A percentile compares a stretch with the other conserved stretches of the same genome.
phyloP scores from a whole-genome alignment of 768 basidiomycete genomes.

The Pholiota molesta region DNA sequence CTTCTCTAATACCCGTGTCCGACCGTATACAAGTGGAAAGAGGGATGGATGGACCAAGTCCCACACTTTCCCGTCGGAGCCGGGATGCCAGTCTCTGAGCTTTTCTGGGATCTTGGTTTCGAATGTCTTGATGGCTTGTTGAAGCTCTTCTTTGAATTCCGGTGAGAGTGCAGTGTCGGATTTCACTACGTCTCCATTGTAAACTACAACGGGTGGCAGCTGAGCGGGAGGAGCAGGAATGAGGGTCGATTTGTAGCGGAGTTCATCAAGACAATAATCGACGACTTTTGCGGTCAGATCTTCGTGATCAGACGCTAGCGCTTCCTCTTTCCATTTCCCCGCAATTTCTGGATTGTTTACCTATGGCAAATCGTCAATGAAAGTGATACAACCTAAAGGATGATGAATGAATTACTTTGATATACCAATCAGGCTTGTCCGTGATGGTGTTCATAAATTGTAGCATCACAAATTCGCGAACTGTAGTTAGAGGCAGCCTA shows the following conservation, averaged over 20 bases:
- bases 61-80: conserved; percentile 43
- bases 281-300: conserved; percentile 30
- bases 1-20: conserved; percentile 25
- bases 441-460: conserved; percentile 38
- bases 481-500: conserved; percentile 25
- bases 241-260: conserved; percentile 25
- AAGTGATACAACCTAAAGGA: background rate
- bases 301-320: conserved; percentile 6
- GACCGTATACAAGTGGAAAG: conserved; percentile 41
- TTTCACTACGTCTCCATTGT: conserved; percentile 31
- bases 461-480: conserved; percentile 37
- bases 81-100: conserved; percentile 49
- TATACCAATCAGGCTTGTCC: conserved; percentile 36
- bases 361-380: conserved; percentile 10
- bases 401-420: conserved; percentile 25
- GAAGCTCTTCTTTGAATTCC: conserved; percentile 26
- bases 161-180: conserved; percentile 35
- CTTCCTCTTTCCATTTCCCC: conserved; percentile 30
- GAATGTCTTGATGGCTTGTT: conserved; percentile 29
- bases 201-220: conserved; percentile 24
- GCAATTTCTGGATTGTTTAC: conserved; percentile 25
- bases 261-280: conserved; percentile 29
- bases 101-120: conserved; percentile 37
- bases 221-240: conserved; percentile 7
- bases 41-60: conserved; percentile 51